A percentile compares a stretch with the other conserved stretches of the same genome.
Evolutionary conservation across 2,329 filamentous ascomycete species (phyloP).

Genomic region (Colletotrichum plurivorum): DNA sequence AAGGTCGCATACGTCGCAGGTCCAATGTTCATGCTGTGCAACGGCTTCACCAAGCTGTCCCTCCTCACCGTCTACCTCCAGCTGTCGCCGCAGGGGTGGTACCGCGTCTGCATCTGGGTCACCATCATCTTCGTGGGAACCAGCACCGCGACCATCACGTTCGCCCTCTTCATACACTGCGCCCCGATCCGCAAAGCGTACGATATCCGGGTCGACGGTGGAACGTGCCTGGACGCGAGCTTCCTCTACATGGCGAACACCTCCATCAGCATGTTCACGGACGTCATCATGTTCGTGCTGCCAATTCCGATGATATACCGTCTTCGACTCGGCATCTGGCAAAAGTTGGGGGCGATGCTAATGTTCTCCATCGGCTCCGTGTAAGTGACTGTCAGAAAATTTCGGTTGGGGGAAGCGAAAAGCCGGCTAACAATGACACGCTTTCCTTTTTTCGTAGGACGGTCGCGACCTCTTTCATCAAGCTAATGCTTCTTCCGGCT

Average conservation of each 20-base stretch:
- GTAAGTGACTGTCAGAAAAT: conserved; percentile 29
- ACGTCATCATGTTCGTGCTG: conserved; percentile 61
- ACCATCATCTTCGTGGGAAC: conserved; percentile 47
- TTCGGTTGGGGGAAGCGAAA: not conserved
- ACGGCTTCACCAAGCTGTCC: conserved; percentile 53
- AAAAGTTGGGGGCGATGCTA: conserved; percentile 60
- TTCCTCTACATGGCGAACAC: conserved; percentile 64
- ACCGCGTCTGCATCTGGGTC: conserved; percentile 49
- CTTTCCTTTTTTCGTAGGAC: conserved; percentile 2
- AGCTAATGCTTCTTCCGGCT: conserved; percentile 22
- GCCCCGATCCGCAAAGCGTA: conserved; percentile 51
- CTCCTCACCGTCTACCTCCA: conserved; percentile 56
- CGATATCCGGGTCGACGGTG: conserved; percentile 48
- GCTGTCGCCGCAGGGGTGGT: conserved; percentile 52
- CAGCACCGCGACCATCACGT: conserved; percentile 49
- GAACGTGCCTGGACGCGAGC: conserved; percentile 60
- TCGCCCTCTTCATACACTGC: conserved; percentile 55
- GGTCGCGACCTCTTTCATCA: conserved; percentile 30
- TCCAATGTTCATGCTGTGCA: conserved; percentile 52
- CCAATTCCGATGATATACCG: conserved; percentile 61
- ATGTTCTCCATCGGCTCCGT: conserved; percentile 61
- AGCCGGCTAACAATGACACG: not conserved
- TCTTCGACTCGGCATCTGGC: conserved; percentile 59
- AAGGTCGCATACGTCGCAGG: conserved; percentile 44
- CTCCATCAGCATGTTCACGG: conserved; percentile 62